Percentiles rank a stretch among this genome's conserved stretches.
These are phyloP conservation scores for Colletotrichum camelliae DNA, from an alignment of 2,329 filamentous ascomycete species.

Conservation along the genomic window DNA sequence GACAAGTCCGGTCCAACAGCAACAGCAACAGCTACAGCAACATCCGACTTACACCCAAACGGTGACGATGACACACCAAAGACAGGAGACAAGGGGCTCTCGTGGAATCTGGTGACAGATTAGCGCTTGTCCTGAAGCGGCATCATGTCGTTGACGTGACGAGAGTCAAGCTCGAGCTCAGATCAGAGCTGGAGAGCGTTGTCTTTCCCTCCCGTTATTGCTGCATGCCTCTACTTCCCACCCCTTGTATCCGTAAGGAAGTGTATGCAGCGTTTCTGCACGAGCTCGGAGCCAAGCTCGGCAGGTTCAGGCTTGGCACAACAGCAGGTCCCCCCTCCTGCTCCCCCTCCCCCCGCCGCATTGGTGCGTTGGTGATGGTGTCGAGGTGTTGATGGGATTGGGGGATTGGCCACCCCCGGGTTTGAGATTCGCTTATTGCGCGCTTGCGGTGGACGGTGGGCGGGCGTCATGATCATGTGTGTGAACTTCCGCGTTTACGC, in stretches of 20 bases:
- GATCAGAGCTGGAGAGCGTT: neutral
- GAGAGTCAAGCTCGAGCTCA: neutral
- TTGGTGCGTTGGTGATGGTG: neutral
- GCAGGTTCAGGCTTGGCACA: conserved; percentile 15
- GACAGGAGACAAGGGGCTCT: neutral
- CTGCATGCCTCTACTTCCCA: neutral
- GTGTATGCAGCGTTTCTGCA: conserved; percentile 14
- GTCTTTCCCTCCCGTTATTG: neutral
- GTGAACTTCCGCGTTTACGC: neutral
- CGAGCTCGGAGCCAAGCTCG: conserved; percentile 21
- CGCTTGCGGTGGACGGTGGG: neutral
- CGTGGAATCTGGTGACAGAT: neutral
- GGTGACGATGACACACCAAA: neutral
- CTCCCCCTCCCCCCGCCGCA: neutral
- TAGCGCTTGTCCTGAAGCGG: conserved; percentile 3
- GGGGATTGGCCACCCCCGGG: neutral
- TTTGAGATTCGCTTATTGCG: neutral
- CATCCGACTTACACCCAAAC: neutral
- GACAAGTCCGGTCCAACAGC: neutral
- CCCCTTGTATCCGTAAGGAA: neutral
- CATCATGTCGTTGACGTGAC: neutral
- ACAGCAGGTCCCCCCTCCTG: neutral
- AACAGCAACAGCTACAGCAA: neutral
- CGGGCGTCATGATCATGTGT: neutral
- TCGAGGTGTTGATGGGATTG: neutral